phyloP scores from a whole-genome alignment of 2,329 filamentous ascomycete genomes.

The Periconia sp. region DNA sequence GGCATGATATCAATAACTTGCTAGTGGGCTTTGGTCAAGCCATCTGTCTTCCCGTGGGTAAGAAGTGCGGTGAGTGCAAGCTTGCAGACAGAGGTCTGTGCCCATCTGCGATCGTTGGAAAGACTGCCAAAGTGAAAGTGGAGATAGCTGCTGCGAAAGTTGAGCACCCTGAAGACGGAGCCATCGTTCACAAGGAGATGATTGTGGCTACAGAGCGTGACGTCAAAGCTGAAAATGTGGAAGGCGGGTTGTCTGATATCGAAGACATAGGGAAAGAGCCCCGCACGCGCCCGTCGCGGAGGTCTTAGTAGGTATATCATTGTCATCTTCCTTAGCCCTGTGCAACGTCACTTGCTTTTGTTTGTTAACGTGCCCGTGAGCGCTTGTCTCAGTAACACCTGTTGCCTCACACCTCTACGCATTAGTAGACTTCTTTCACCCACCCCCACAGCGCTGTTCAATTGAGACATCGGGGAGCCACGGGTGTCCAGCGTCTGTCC shows the following conservation, averaged over 20 bases:
- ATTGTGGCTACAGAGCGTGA: slow-evolving; percentile 20
- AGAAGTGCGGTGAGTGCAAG: slow-evolving; percentile 84
- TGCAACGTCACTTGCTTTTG: no score
- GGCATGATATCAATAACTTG: slow-evolving; percentile 91
- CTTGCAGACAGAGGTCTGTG: slow-evolving; percentile 79
- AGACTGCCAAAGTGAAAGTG: slow-evolving; percentile 60
- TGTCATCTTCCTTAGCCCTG: no score
- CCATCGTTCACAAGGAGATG: slow-evolving; percentile 24
- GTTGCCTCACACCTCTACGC: no score
- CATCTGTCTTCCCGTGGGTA: slow-evolving; percentile 79
- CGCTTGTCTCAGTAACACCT: no score
- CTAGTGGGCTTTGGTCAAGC: slow-evolving; percentile 89
- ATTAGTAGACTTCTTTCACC: no score
- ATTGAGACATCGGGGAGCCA: no score
- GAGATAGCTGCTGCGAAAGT: slow-evolving; percentile 43
- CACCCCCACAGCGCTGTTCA: no score
- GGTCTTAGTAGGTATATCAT: neutral
- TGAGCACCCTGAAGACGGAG: slow-evolving; percentile 42
- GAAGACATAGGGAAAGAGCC: slow-evolving; percentile 36
- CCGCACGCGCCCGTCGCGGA: slow-evolving; percentile 2
- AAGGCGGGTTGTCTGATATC: slow-evolving; percentile 32
- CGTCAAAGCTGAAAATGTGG: slow-evolving; percentile 35
- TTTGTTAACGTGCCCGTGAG: no score
- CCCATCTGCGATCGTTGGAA: slow-evolving; percentile 54
- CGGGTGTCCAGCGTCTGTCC: no score